These are phyloP conservation scores for Arthrobotrys sinensis DNA, from an alignment of 2,329 filamentous ascomycete genomes.

Conservation along the genomic window DNA sequence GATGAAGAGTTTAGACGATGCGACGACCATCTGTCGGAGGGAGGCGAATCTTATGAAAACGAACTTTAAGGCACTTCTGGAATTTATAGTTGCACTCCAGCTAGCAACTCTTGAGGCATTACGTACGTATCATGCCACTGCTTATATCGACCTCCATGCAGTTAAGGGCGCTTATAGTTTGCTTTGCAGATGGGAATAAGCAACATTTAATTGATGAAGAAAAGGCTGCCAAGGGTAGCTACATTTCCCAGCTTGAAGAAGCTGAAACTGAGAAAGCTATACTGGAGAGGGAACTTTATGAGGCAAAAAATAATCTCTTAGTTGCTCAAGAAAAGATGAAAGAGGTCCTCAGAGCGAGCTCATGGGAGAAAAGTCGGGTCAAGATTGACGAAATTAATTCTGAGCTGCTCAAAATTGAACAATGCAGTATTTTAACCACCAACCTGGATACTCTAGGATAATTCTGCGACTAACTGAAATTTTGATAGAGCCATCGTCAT, in stretches of 20 bases:
- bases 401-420: neutral
- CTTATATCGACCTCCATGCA: neutral
- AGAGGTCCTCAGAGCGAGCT: neutral
- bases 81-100: conserved; percentile 28
- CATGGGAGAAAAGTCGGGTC: neutral
- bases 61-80: conserved; percentile 28
- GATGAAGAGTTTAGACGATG: conserved; percentile 28
- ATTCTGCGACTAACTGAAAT: neutral
- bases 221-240: neutral
- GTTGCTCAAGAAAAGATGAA: neutral
- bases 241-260: neutral
- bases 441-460: neutral
- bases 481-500: neutral
- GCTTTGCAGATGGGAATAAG: neutral
- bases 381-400: neutral
- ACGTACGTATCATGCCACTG: neutral
- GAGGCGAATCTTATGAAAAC: conserved; percentile 41
- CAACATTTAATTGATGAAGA: neutral
- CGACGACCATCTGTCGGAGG: conserved; percentile 20
- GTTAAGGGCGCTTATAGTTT: neutral
- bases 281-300: neutral
- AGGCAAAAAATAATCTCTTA: neutral
- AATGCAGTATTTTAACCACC: neutral
- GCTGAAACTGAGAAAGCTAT: neutral
- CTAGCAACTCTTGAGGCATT: conserved; percentile 17